phyloP scores from a whole-genome alignment of 1,284 basidiomycete genomes.

The Apiotrichum veenhuisii region DNA sequence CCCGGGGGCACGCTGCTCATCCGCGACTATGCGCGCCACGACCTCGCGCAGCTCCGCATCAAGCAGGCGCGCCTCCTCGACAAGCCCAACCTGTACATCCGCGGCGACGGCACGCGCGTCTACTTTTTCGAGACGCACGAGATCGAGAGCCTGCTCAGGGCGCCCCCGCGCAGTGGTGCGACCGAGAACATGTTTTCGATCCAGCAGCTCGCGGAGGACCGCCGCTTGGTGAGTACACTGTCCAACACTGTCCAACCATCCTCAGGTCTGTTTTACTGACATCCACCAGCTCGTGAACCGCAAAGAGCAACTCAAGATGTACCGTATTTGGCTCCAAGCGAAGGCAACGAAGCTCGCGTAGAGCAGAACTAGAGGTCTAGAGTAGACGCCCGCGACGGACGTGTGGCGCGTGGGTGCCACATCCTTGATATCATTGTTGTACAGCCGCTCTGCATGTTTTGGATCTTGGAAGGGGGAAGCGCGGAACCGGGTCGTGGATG shows the following conservation, averaged over 20 bases:
- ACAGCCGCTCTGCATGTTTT: not conserved
- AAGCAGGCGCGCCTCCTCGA: conserved; percentile 82
- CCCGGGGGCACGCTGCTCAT: conserved; percentile 80
- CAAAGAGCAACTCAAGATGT: conserved; percentile 91
- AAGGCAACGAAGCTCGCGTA: conserved; percentile 62
- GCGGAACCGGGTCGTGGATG: no score
- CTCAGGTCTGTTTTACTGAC: not conserved
- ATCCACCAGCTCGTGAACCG: conserved; percentile 66
- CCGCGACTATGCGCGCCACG: conserved; percentile 92
- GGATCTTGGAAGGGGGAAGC: not conserved
- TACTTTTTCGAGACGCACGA: conserved; percentile 90
- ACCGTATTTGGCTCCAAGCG: conserved; percentile 89
- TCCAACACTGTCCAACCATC: no score
- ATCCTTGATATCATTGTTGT: not conserved
- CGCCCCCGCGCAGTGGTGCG: conserved; percentile 41
- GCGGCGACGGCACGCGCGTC: conserved; percentile 93
- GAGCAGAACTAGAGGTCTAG: not conserved
- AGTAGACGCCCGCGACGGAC: not conserved
- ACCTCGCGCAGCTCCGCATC: conserved; percentile 90
- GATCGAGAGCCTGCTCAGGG: conserved; percentile 72
- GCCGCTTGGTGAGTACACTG: conserved; percentile 58
- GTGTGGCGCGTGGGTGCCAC: not conserved
- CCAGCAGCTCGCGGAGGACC: conserved; percentile 77
- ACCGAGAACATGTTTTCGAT: conserved; percentile 58
- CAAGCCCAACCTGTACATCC: conserved; percentile 89